phyloP scores from a whole-genome alignment of 495 filamentous ascomycete genomes.

The Aspergillus olivimuriae region DNA sequence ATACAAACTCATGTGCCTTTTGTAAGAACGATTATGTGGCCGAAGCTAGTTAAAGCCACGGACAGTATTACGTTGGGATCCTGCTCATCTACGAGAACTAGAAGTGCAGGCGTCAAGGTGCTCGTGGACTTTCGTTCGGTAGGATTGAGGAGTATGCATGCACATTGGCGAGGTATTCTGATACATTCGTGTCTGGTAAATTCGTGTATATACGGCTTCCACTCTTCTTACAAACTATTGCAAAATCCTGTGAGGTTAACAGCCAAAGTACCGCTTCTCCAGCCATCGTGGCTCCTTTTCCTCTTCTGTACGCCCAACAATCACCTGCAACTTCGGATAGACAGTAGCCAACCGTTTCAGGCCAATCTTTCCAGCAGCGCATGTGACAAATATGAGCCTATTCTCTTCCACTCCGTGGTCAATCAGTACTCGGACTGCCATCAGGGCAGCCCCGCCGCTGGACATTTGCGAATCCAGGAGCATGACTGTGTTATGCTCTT shows the following conservation, averaged over 20 bases:
- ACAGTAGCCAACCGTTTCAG: constrained; percentile 77
- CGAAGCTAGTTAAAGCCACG: no score
- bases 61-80: no score
- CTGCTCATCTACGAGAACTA: no score
- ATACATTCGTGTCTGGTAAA: no score
- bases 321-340: constrained; percentile 76
- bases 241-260: constrained; percentile 41
- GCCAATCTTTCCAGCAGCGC: constrained; percentile 73
- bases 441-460: constrained; percentile 85
- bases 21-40: no score
- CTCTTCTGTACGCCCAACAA: constrained; percentile 71
- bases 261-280: constrained; percentile 75
- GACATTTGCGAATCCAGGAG: constrained; percentile 92
- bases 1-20: no score
- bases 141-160: no score
- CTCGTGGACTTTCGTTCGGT: no score
- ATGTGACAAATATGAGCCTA: constrained; percentile 83
- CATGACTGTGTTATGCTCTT: constrained; percentile 68
- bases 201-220: no score
- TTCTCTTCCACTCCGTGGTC: constrained; percentile 89
- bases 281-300: constrained; percentile 78
- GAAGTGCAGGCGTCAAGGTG: no score
- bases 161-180: no score
- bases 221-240: no score
- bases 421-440: constrained; percentile 90